Evolutionary conservation across 768 basidiomycete genomes (phyloP), one percentile per base, ranked within the genome.

Genomic region (Fomitopsis pulvina): DNA sequence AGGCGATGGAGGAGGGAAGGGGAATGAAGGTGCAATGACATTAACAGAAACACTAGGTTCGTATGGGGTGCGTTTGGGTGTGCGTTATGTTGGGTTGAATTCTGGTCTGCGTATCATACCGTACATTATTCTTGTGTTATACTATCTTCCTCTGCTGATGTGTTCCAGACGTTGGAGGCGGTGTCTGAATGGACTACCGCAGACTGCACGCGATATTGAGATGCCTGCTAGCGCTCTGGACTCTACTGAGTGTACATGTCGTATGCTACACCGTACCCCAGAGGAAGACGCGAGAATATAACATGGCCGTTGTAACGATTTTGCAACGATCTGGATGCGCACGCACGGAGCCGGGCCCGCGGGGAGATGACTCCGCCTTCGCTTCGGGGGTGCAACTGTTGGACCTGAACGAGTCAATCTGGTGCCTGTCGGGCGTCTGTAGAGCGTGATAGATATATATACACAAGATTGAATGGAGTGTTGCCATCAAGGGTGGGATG

Each of bases 1-100:
- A 47, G 27, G 55, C 52, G 45, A 40, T 53, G 42, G 62, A 55
- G 45, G 58, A 56, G 29, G 59, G 57, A 25, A 47, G 58, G 38
- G 43, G 34, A 41, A 52, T 46, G 41, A 56, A 55, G 52, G 45
- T 43, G 11, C 54, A 56, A 45, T 48, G 28, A 25, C 39, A 47
- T 25, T 44, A 42, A 9, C 18, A 16, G 16, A 26, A n/a, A 7
- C 10, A 27, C 42, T 27, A 11, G 42, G 28, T 27, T 16, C 10
- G n/a, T 44, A 26, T 22, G 41, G 42, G 10, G 16, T 24, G 22
- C 7, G 6, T 24, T 21, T 42, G 41, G 41, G 16, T 42, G 41
- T n/a, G 12, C 8, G 20, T 44, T 11, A 10, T 12, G 34, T 14
- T 37, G 6, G 34, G 16, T 37, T 12, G 14, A 37, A 18, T 37